Percentiles rank a stretch among this genome's conserved stretches.
Evolutionary conservation across 495 filamentous ascomycete genomes (phyloP).

Genomic region (Penicillium herquei): DNA sequence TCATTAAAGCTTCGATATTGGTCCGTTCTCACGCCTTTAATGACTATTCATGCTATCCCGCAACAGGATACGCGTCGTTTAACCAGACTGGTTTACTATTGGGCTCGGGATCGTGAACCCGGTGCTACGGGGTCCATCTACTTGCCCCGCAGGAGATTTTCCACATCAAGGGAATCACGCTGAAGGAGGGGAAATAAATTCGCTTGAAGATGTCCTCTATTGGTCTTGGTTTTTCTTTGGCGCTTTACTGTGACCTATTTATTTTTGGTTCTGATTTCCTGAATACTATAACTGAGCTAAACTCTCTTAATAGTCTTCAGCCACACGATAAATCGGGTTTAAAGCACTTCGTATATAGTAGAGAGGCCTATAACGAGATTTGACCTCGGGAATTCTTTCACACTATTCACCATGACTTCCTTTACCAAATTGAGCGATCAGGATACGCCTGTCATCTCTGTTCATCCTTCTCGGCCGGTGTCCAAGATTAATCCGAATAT

Average conservation of each 20-base stretch:
- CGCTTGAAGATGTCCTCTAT: background rate
- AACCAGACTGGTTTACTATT: background rate
- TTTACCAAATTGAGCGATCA: constrained; percentile 62
- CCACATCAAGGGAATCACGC: constrained; percentile 12
- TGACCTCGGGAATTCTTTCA: background rate
- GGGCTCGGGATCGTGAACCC: background rate
- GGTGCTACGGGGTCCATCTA: constrained; percentile 1
- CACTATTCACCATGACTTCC: constrained; percentile 53
- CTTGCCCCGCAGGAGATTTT: constrained; percentile 29
- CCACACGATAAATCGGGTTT: constrained; percentile 4
- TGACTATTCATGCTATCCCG: background rate
- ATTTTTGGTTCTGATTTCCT: constrained; percentile 4
- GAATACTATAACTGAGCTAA: background rate
- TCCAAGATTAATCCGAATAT: constrained; percentile 71
- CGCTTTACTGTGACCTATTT: background rate
- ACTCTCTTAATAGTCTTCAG: constrained; percentile 9
- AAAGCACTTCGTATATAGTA: background rate
- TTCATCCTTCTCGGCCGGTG: constrained; percentile 58
- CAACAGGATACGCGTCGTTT: constrained; percentile 1
- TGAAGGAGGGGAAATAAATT: constrained; percentile 5
- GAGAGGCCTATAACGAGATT: background rate
- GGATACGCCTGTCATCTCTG: constrained; percentile 57
- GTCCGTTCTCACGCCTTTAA: background rate
- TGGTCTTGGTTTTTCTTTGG: background rate
- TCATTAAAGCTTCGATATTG: background rate